Evolutionary conservation across 495 filamentous ascomycete genomes (phyloP), one percentile per base, ranked within the genome.

Genomic region (Aspergillus leporis): DNA sequence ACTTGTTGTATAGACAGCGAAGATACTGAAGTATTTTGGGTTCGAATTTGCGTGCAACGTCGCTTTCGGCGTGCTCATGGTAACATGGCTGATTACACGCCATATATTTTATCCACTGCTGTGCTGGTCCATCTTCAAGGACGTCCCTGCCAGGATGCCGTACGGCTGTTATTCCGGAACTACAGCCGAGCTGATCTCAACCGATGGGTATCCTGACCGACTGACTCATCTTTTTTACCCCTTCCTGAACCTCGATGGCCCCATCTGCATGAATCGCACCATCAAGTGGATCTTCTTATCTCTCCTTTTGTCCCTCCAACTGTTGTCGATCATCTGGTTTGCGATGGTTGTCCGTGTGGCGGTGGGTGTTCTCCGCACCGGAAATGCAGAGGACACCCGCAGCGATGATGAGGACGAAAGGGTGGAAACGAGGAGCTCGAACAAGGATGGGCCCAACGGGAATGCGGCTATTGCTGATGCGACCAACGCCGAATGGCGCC

Each of bases 1-100:
- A 70, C 60, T 58, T n/a, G 9, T 6, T 36, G 14, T 23, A 53
- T 57, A 98, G 93, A 69, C 86, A n/a, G 94, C 94, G 46, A 98
- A 98, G 73, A 88, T 94, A 59, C 84, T 98, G 60, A 96, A 95
- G 72, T 98, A 98, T 69, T 71, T 94, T 16, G 85, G 87, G 53
- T 90, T 78, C 73, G 81, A 86, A 51, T 85, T 71, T 12, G 72
- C 87, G 60, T 97, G 93, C 83, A 93, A 97, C 66, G 73, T 85
- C 56, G 84, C 85, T 43, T 98, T 98, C 66, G 95, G 85, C 38
- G 63, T 95, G 40, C 96, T 98, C 76, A 87, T 98, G 75, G 61
- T 90, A 21, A 84, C 83, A 53, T 98, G 94, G 94, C 78, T 98
- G 61, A 63, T 90, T 22, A 83, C 90, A 4, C 89, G 94, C 41